Evolutionary conservation across 148 eudicot species (phyloP), one percentile per base, ranked within the genome.

Genomic region (Rhododendron vialii): DNA sequence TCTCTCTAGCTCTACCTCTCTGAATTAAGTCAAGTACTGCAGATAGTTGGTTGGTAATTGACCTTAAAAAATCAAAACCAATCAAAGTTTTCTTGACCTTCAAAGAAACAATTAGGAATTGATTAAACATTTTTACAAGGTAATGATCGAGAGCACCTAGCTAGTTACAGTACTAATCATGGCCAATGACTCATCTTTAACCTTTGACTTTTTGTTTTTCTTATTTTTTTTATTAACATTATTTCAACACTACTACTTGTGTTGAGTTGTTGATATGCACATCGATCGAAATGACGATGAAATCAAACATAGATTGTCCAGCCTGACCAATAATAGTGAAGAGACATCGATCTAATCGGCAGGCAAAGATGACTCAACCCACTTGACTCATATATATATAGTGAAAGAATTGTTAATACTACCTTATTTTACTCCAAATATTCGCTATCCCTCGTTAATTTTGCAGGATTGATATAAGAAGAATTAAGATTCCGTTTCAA

Each of bases 41-140:
- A 15, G 41, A 36, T 20, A 75, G n/a, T 17, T 75, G 78, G 8
- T 18, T 35, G 48, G 24, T 2, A 8, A 35, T 75, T 33, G 47
- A 6, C 47, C 35, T 6, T 14, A 7, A 20, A 18, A 38, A 36
- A 36, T 35, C 26, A 14, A 75, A 35, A 36, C 79, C 24, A 75
- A 75, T 36, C 79, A 75, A 75, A 36, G 45, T 73, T 43, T 28
- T 71, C 20, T 71, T 73, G 77, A 73, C 77, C 77, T 73, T 73
- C 1, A 2, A 65, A 33, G 41, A 73, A 73, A 73, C 79, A 75
- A 75, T 36, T 36, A 5, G 11, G 47, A 75, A 36, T 75, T 36
- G 78, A 36, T 75, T 75, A 75, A 38, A 75, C n/a, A 17, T 18
- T 75, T 35, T 35, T 75, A 75, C n/a, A 1, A 36, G 79, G 47